Evolutionary conservation across 805 yeast genomes (phyloP), one percentile per base, ranked within the genome.

Genomic region (Yamadazyma laniorum): DNA sequence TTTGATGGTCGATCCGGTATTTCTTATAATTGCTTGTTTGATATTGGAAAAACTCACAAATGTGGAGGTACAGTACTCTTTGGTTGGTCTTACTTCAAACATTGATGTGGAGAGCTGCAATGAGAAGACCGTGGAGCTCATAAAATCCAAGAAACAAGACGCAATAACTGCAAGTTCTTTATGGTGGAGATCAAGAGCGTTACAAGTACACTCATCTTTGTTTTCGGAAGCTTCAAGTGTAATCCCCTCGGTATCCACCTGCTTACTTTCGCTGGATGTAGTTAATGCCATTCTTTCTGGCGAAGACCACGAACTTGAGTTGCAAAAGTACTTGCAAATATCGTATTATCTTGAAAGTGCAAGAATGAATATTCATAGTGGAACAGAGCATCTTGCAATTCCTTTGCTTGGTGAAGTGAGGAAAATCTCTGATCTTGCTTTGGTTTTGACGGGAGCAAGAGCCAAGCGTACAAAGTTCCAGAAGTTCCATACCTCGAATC

Each of bases 391-490:
- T 45, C 56, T 80, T 23, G 71, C 83, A 1, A 59, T 72, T 16
- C 78, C 80, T 6, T 69, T 77, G 4, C 63, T 85, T 43, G 59
- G 65, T 1, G 73, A 72, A 44, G 86, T 81, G 2, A 74, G 77
- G 30, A 71, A 74, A 11, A 54, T 82, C 8, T 78, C 89, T 0
- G 74, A 77, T 1, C 70, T 88, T 32, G 65, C 75, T 34, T 75
- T 82, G 47, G 75, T 82, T 0, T 63, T 91, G 32, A 85, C 97
- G 1, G 98, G 98, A 48, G 85, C 93, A 39, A 80, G 80, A 49
- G 96, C 96, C 7, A 83, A 80, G 55, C 72, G 93, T 54, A 91
- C 98, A 3, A 85, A 85, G 58, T 86, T 68, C 57, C 98, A 91
- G 62, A 72, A 72, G 33, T 72, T 68, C 23, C 77, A 81, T n/a